Evolutionary conservation across 2,329 filamentous ascomycete species (phyloP).

Genomic region (Botrytis hyacinthi): DNA sequence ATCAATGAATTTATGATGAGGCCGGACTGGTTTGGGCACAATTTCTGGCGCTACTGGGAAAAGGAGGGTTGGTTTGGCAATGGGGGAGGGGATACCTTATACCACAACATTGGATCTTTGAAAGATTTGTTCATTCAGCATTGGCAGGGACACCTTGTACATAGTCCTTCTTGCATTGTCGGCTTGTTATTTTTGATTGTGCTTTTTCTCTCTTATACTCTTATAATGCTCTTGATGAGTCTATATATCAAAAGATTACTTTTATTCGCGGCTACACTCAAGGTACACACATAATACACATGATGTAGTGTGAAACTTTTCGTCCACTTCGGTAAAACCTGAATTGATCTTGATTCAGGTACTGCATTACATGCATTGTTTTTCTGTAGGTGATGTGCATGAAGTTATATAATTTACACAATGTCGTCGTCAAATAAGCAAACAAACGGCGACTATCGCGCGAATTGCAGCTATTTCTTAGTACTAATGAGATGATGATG

Average conservation of each 20-base stretch:
- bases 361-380: background rate
- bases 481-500: background rate
- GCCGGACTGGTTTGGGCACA: slow-evolving; percentile 23
- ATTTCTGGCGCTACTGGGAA: slow-evolving; percentile 25
- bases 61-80: slow-evolving; percentile 18
- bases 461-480: background rate
- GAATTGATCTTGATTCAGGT: background rate
- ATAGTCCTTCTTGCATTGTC: slow-evolving; percentile 17
- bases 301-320: background rate
- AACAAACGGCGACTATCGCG: background rate
- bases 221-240: slow-evolving; percentile 6
- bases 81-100: slow-evolving; percentile 22
- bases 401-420: background rate
- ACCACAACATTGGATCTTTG: slow-evolving; percentile 25
- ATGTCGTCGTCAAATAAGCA: background rate
- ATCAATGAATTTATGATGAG: slow-evolving; percentile 35
- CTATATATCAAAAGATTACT: slow-evolving; percentile 10
- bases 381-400: background rate
- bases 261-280: background rate
- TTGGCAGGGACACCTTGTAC: slow-evolving; percentile 18
- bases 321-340: background rate
- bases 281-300: background rate
- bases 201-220: background rate
- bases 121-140: slow-evolving; percentile 21
- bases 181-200: slow-evolving; percentile 14